Base-by-base conservation (phyloP, 352 stramenopile genomes). In the Phytophthora ramorum region DNA sequence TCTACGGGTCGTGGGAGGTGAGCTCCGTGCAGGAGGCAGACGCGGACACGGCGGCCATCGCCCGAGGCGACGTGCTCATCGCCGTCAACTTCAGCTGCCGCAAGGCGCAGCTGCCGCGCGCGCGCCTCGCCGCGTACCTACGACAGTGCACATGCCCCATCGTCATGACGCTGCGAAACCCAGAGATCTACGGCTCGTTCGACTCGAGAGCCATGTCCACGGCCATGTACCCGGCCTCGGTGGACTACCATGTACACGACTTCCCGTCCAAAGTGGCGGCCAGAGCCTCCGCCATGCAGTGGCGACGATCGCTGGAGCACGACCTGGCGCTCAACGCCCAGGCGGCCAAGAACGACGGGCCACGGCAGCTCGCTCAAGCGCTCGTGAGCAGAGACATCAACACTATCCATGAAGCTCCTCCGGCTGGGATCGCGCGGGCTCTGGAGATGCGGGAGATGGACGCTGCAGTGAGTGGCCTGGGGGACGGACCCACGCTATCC, bases 1-100 rank as follows among this genome's bases (percentile, higher is more conserved):
- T 93, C 40, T 93, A 93, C 59, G 85, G 85, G 1, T 78, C 81
- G 16, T 93, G 85, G 85, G 85, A 93, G 51, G 79, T 92, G 59
- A 90, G 79, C 20, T 89, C 80, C 2, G 59, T 83, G 28, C 71
- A 75, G 35, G 52, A 69, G 14, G 44, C 44, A 1, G 46, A 67
- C 35, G 38, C 26, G 7, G 26, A 44, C 55, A 72, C 19, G 54
- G 47, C 7, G 37, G 26, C 12, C 26, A 80, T 92, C 50, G 38
- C 40, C 10, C 56, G 53, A 13, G 85, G 85, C 7, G 83, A 93
- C 63, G 83, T 93, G 20, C 34, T 93, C 3, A 76, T 93, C 40
- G 85, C 85, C 6, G 48, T 92, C 13, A 92, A 93, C 72, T 79
- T 79, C 44, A 82, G 75, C 55, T 58, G 69, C 38, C 57, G 61